phyloP scores from a whole-genome alignment of 495 filamentous ascomycete species.

The Lophiostoma macrostomum region DNA sequence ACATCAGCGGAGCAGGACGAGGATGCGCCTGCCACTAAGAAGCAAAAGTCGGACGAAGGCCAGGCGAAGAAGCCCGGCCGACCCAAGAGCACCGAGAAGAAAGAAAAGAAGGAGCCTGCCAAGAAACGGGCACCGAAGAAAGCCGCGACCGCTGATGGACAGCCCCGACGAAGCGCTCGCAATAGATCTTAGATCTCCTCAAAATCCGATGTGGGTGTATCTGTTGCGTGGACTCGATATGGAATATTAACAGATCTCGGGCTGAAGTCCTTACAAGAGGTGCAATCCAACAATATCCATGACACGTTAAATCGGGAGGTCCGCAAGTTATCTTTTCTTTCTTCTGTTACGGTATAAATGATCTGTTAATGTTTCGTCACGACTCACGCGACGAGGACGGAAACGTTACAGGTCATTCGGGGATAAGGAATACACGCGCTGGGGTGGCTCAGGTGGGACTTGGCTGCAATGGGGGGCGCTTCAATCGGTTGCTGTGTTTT shows the following conservation, averaged over 20 bases:
- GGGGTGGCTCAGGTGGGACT: no score
- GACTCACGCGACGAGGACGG: background rate
- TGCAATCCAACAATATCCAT: no score
- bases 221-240: no score
- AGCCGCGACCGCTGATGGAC: conserved; percentile 41
- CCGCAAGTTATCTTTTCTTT: no score
- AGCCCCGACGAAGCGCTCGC: conserved; percentile 39
- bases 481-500: background rate
- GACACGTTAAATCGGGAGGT: no score
- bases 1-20: conserved; percentile 4
- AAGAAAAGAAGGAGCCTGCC: conserved; percentile 37
- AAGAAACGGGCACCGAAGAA: conserved; percentile 41
- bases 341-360: no score
- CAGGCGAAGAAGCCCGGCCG: conserved; percentile 42
- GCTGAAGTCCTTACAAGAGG: no score
- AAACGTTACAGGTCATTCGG: background rate
- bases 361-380: no score
- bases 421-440: no score
- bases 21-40: conserved; percentile 37
- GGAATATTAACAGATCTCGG: background rate
- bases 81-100: conserved; percentile 42
- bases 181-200: conserved; percentile 27
- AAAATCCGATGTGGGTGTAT: no score
- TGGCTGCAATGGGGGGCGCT: no score
- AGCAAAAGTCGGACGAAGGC: conserved; percentile 40